A percentile compares a stretch with the other conserved stretches of the same genome.
These are phyloP conservation scores for Tieghemostelium lacteum DNA, from an alignment of 78 protist species.

Conservation along the genomic window DNA sequence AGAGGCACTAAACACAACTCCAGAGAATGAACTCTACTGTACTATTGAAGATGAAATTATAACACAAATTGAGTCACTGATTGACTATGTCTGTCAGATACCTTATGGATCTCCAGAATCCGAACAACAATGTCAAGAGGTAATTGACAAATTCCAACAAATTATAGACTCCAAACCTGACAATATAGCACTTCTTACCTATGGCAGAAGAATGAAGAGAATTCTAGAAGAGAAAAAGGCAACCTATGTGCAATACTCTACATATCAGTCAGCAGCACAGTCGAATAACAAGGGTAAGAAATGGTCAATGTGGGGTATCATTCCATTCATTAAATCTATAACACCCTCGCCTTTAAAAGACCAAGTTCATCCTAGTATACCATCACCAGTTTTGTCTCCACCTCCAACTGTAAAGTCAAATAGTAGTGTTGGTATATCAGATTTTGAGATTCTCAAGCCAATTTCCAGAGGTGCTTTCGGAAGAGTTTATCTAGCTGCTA, in stretches of 20 bases:
- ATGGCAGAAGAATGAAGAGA: conserved; percentile 51
- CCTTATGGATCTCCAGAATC: conserved; percentile 46
- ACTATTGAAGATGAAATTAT: conserved; percentile 36
- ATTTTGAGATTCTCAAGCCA: conserved; percentile 89
- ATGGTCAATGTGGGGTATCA: conserved; percentile 74
- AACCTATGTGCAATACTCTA: conserved; percentile 48
- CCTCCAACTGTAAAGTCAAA: not conserved
- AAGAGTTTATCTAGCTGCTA: conserved; percentile 85
- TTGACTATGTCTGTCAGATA: not conserved
- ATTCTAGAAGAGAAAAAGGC: conserved; percentile 63
- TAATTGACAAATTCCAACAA: conserved; percentile 2
- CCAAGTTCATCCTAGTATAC: not conserved
- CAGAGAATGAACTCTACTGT: not conserved
- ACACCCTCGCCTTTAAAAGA: not conserved
- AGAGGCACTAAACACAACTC: conserved; percentile 27
- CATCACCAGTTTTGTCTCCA: not conserved
- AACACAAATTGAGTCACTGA: conserved; percentile 12
- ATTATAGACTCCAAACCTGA: not conserved
- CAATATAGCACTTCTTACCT: conserved; percentile 27
- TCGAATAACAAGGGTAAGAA: not conserved
- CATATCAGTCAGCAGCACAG: conserved; percentile 21
- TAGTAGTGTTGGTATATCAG: conserved; percentile 26
- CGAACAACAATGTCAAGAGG: conserved; percentile 9
- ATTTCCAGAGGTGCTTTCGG: conserved; percentile 92
- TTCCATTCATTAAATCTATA: conserved; percentile 63